Percentiles rank a stretch among this genome's conserved stretches.
Evolutionary conservation across 1,139 yeast species (phyloP).

Genomic region (Protomyces inundatus): DNA sequence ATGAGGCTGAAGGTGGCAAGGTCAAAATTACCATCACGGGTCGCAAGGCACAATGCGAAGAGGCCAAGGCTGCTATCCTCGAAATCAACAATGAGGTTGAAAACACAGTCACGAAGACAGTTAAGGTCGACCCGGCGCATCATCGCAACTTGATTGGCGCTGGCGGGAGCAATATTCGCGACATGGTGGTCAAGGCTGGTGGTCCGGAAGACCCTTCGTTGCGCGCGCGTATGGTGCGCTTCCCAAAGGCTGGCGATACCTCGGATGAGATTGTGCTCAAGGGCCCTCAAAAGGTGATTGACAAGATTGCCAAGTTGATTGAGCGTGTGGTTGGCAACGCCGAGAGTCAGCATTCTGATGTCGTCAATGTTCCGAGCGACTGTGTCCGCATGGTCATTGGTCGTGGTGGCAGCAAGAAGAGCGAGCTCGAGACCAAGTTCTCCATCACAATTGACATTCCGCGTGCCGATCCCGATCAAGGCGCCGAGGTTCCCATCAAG

Average conservation of each 20-base stretch:
- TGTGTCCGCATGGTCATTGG: constrained; percentile 79
- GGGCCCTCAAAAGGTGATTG: constrained; percentile 74
- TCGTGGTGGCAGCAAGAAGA: constrained; percentile 70
- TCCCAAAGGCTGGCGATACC: constrained; percentile 64
- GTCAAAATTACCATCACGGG: constrained; percentile 73
- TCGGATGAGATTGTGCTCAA: constrained; percentile 57
- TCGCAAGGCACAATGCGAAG: constrained; percentile 69
- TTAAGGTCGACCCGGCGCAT: constrained; percentile 71
- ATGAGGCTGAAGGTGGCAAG: constrained; percentile 39
- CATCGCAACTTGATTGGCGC: constrained; percentile 78
- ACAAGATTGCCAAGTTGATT: constrained; percentile 60
- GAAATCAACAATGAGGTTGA: constrained; percentile 62
- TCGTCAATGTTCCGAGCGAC: constrained; percentile 60
- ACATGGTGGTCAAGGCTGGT: constrained; percentile 74
- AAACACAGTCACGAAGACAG: constrained; percentile 55
- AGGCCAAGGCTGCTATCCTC: constrained; percentile 61
- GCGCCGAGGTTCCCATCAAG: constrained; percentile 46
- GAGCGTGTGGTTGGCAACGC: constrained; percentile 59
- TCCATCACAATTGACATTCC: constrained; percentile 66
- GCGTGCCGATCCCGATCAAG: constrained; percentile 51
- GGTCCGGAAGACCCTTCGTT: constrained; percentile 49
- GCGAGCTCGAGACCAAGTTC: constrained; percentile 64
- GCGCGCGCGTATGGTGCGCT: constrained; percentile 52
- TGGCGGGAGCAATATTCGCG: constrained; percentile 69
- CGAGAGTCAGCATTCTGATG: constrained; percentile 57